A percentile compares a stretch with the other conserved stretches of the same genome.
phyloP scores from a whole-genome alignment of 371 early-diverging fungal genomes.

The Nematocida major region DNA sequence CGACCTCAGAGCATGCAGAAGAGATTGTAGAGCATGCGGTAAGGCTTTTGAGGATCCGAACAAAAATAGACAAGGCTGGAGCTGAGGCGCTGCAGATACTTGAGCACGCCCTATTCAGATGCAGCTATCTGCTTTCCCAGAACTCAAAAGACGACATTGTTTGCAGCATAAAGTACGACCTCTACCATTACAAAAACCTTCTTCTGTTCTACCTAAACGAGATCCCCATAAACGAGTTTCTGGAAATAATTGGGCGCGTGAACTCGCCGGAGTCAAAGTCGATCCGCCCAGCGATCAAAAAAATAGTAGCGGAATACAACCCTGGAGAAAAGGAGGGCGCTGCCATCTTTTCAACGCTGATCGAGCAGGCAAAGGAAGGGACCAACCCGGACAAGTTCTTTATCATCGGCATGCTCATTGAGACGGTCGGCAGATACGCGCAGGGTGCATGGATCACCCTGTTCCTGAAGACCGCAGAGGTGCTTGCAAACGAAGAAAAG shows the following conservation, averaged over 20 bases:
- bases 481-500: conserved; percentile 21
- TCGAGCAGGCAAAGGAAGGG: conserved; percentile 12
- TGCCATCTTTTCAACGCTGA: background rate
- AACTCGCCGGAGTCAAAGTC: conserved; percentile 30
- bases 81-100: conserved; percentile 14
- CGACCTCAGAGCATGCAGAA: background rate
- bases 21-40: conserved; percentile 2
- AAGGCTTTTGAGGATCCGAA: background rate
- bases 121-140: background rate
- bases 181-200: conserved; percentile 39
- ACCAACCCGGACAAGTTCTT: conserved; percentile 11
- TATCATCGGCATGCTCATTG: conserved; percentile 5
- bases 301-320: background rate
- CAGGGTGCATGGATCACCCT: conserved; percentile 40
- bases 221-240: conserved; percentile 19
- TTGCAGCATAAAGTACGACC: conserved; percentile 31
- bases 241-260: conserved; percentile 23
- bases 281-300: background rate
- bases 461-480: conserved; percentile 16
- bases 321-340: background rate
- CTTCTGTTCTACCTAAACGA: conserved; percentile 19
- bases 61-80: conserved; percentile 31
- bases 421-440: background rate
- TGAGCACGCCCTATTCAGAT: conserved; percentile 2
- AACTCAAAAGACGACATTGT: conserved; percentile 8